Evolutionary conservation across 768 basidiomycete genomes (phyloP).

Genomic region (Gymnopilus junonius): DNA sequence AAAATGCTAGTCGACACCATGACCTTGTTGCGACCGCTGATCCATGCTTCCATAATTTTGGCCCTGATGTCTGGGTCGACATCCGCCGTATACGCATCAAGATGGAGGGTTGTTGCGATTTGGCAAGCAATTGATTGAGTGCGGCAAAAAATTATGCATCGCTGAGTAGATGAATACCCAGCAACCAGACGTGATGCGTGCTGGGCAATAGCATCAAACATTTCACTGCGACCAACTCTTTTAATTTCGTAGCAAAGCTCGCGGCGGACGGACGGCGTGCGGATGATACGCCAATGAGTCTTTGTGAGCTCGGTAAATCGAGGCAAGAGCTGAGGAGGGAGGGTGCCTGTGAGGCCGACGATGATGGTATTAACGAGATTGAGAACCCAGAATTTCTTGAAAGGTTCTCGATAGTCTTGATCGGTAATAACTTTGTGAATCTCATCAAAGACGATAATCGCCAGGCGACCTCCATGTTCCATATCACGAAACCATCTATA

Average conservation of each 20-base stretch:
- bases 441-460: constrained; percentile 16
- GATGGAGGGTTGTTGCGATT: not conserved
- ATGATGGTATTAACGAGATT: not conserved
- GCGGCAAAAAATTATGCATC: too few species aligned
- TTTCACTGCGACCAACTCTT: not conserved
- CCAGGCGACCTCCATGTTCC: not conserved
- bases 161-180: too few species aligned
- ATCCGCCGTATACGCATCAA: not conserved
- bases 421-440: constrained; percentile 20
- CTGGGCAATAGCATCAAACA: not conserved
- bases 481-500: not conserved
- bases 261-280: not conserved
- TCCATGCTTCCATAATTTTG: not conserved
- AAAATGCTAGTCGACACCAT: constrained; percentile 10
- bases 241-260: not conserved
- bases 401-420: not conserved
- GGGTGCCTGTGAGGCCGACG: not conserved
- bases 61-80: not conserved
- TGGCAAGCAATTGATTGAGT: too few species aligned
- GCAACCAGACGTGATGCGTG: too few species aligned
- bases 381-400: not conserved
- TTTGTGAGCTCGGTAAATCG: not conserved
- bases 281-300: constrained; percentile 3
- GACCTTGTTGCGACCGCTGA: not conserved
- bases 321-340: not conserved